Base-by-base conservation (phyloP, 2,329 filamentous ascomycete species). In the Epichloe coenophiala region DNA sequence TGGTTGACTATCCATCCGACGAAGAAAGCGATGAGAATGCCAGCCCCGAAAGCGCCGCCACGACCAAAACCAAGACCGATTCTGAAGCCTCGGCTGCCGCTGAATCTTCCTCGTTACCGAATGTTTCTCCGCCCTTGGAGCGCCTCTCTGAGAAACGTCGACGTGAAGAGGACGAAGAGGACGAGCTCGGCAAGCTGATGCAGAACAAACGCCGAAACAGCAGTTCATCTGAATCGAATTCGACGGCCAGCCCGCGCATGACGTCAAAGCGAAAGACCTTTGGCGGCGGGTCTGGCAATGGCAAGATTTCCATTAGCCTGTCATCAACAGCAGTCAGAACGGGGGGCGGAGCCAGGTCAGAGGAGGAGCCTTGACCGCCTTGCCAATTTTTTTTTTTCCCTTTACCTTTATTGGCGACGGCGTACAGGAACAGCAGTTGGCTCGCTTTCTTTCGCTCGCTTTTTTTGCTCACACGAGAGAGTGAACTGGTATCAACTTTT, bases 1-100 rank as follows among this genome's bases (percentile, higher is more conserved):
- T 97, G 21, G 93, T 98, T 36, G 88, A 95, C 64, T 98, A 98
- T 63, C 81, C 84, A 0, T 94, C 94, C 38, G 90, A 96, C 58
- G 91, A 96, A 53, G 88, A 93, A n/a, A 80, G 59, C 7, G 70
- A 71, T 8, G 69, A 71, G 38, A 63, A 62, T 12, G 81, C 84
- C 65, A 82, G 83, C 60, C 70, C 77, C 42, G 74, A 83, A 53
- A 55, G 41, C n/a, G 56, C 58, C 5, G 49, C 50, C 15, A 60
- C 60, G 35, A 53, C 58, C 15, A 60, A 61, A 17, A 61, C 67
- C 11, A 63, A 63, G 27, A 60, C 56, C 12, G 55, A 65, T 49
- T 66, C 63, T 37, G 19, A 66, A 40, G 62, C 60, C 45, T 61
- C 61, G 46, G 63, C 59, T n/a, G 62, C 64, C 31, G 57, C 67